Percentiles rank a stretch among this genome's conserved stretches.
phyloP scores from a whole-genome alignment of 1,139 yeast species.

The Magnusiomyces tetraspermus region DNA sequence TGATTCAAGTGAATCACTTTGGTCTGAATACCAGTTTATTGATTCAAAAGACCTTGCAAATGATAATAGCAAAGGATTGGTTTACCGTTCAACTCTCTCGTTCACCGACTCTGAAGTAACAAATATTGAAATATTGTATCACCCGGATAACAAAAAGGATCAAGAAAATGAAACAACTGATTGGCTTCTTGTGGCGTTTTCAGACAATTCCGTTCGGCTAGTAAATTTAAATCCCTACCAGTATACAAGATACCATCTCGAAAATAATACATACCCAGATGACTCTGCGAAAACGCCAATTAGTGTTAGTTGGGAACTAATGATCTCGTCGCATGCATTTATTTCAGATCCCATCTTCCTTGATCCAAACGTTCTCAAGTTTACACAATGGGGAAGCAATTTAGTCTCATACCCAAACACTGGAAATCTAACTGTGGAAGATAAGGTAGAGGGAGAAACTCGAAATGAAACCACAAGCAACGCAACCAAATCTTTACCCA shows the following conservation, averaged over 20 bases:
- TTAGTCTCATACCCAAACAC: not conserved
- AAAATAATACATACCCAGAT: not conserved
- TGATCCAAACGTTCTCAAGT: not conserved
- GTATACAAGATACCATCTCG: not conserved
- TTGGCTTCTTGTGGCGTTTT: not conserved
- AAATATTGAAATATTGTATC: not conserved
- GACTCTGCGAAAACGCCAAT: not conserved
- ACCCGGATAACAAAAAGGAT: not conserved
- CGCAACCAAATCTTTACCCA: not conserved
- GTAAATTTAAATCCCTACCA: not conserved
- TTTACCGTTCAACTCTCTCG: not conserved
- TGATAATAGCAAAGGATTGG: not conserved
- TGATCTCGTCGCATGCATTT: not conserved
- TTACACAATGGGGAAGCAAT: not conserved
- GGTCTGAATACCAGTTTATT: no score
- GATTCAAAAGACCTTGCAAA: not conserved
- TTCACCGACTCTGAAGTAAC: not conserved
- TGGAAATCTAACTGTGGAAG: not conserved
- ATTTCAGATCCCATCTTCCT: not conserved
- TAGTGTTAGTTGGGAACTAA: not conserved
- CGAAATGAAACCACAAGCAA: not conserved
- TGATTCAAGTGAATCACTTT: no score
- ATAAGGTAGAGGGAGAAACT: not conserved
- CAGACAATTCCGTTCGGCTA: not conserved
- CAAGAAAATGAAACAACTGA: no score